Percentiles rank a stretch among this genome's conserved stretches.
Evolutionary conservation across 1,139 yeast genomes (phyloP).

Genomic region (Debaryomycetaceae sp.): DNA sequence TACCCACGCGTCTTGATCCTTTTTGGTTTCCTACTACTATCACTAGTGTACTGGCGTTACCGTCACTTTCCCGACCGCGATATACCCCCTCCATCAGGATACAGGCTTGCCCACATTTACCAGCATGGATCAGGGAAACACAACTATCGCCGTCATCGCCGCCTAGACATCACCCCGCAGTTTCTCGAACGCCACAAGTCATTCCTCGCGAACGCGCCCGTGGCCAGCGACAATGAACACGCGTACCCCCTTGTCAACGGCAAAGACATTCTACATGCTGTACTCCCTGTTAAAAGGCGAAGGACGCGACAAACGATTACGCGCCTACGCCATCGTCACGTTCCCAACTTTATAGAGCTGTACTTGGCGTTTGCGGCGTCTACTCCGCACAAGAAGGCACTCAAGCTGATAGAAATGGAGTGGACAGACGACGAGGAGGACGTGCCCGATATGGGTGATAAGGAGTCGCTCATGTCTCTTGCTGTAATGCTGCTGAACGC

Average conservation of each 20-base stretch:
- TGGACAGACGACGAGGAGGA: constrained; percentile 40
- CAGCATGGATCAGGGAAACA: constrained; percentile 40
- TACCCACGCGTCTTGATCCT: background rate
- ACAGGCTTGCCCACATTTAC: constrained; percentile 35
- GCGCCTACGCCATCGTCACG: constrained; percentile 44
- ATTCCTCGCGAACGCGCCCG: constrained; percentile 1
- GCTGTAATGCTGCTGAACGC: constrained; percentile 91
- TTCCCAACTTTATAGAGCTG: constrained; percentile 55
- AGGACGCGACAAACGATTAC: constrained; percentile 16
- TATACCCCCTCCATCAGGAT: constrained; percentile 6
- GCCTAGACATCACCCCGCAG: constrained; percentile 37
- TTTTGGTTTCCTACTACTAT: background rate
- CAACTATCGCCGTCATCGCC: constrained; percentile 23
- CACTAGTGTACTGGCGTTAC: too few species aligned
- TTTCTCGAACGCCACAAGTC: constrained; percentile 13
- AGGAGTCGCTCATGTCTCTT: constrained; percentile 57
- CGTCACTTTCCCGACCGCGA: constrained; percentile 1
- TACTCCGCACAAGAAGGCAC: constrained; percentile 29
- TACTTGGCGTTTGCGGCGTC: constrained; percentile 48
- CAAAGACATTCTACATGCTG: constrained; percentile 34
- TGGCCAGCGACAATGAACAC: constrained; percentile 10
- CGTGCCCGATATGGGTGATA: constrained; percentile 69
- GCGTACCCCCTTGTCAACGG: constrained; percentile 15
- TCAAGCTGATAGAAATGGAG: constrained; percentile 36
- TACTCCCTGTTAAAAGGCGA: constrained; percentile 16